phyloP scores from a whole-genome alignment of 257 asterid species.

The Mitragyna speciosa region DNA sequence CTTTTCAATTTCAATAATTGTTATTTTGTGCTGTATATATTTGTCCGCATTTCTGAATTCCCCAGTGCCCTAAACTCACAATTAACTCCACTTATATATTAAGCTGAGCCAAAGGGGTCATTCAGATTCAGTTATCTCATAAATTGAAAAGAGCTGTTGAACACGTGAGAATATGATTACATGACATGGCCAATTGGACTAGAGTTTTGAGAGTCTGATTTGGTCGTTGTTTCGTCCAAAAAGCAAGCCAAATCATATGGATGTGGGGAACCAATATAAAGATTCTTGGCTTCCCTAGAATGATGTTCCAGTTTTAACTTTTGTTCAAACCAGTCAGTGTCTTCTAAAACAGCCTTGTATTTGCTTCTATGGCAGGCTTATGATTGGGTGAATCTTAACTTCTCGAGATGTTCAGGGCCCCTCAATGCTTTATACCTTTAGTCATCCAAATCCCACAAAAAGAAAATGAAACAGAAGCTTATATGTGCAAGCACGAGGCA shows the following conservation, averaged over 20 bases:
- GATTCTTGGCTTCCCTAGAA: slow-evolving; percentile 83
- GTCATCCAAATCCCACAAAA: slow-evolving; percentile 45
- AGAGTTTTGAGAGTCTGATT: neutral
- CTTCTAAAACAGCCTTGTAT: slow-evolving; percentile 78
- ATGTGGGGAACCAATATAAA: slow-evolving; percentile 56
- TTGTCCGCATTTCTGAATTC: neutral
- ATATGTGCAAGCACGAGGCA: slow-evolving; percentile 29
- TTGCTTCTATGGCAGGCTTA: slow-evolving; percentile 58
- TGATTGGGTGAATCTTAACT: slow-evolving; percentile 74
- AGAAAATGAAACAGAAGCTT: slow-evolving; percentile 19
- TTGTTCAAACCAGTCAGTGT: slow-evolving; percentile 82
- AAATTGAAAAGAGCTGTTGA: neutral
- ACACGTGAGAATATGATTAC: slow-evolving; percentile 6
- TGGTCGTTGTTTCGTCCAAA: slow-evolving; percentile 33
- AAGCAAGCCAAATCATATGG: slow-evolving; percentile 45
- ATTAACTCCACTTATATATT: neutral
- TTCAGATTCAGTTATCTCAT: neutral
- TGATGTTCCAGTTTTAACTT: slow-evolving; percentile 49
- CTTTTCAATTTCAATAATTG: neutral
- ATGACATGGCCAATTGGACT: slow-evolving; percentile 9
- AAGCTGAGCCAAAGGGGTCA: neutral
- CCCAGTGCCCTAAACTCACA: neutral
- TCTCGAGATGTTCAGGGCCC: slow-evolving; percentile 45
- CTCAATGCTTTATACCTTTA: slow-evolving; percentile 57
- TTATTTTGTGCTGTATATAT: neutral